Evolutionary conservation across 306 rosid genomes (phyloP), one percentile per base, ranked within the genome.

Genomic region (Crotalaria pallida): DNA sequence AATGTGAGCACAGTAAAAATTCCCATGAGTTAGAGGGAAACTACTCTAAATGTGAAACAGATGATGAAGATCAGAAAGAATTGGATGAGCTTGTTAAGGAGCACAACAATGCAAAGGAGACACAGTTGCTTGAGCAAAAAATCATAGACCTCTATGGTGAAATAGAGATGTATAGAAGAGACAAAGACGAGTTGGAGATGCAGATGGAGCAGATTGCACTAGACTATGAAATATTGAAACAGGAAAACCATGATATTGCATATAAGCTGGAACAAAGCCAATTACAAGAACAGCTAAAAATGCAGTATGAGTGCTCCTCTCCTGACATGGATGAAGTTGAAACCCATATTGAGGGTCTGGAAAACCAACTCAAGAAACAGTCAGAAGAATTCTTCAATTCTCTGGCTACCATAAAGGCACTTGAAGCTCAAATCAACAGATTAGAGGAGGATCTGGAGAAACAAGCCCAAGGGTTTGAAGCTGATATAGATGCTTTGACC

Each of bases 201-300:
- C 97, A 89, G 79, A 84, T 95, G 87, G 99, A 95, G 84, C 99
- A 95, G 83, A 96, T 95, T 75, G 99, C 97, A 22, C 96, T 95
- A 33, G 99, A 95, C 80, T 91, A 91, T 81, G 99, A 95, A 84
- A 91, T 95, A 77, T 67, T 95, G 91, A 95, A 91, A 72, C 99
- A 95, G 86, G 96, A 91, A 89, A 91, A 91, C 87, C 99, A 95
- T 79, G 97, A 81, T 24, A 80, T 91, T 52, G 83, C 90, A 10
- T 91, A 87, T 77, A 89, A 76, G 84, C 81, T 95, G 48, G 96
- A 95, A 80, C 99, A 91, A 73, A 91, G 92, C 76, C 84, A 86
- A 79, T 78, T 95, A 72, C 86, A 95, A 77, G 99, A 95, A 65
- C 97, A 95, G 73, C 80, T 95, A 63, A 86, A 83, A 79, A 45